phyloP scores from a whole-genome alignment of 108 stramenopile genomes.

The Nitzschia putrida region DNA sequence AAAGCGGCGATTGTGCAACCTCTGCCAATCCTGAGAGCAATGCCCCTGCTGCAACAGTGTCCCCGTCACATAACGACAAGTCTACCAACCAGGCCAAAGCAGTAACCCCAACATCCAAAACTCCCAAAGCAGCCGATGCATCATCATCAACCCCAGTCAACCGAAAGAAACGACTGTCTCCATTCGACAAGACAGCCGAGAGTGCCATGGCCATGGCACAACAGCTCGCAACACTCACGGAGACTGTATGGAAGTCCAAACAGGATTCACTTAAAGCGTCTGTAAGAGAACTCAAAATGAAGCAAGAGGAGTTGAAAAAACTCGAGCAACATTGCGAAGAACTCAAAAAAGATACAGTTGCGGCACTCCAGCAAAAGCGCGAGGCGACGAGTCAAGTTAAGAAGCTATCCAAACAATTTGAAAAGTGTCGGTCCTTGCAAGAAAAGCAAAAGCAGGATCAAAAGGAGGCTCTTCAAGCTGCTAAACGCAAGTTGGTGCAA shows the following conservation, averaged over 20 bases:
- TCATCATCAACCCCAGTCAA: neutral
- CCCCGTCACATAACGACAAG: neutral
- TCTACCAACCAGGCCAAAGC: constrained; percentile 1
- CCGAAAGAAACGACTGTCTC: neutral
- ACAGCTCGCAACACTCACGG: neutral
- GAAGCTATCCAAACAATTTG: constrained; percentile 8
- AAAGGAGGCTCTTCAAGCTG: constrained; percentile 2
- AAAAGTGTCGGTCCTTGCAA: neutral
- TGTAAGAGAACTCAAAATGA: constrained; percentile 2
- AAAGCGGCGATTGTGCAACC: no score
- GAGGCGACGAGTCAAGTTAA: neutral
- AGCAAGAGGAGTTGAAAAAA: constrained; percentile 1
- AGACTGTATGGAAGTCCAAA: constrained; percentile 3
- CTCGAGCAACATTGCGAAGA: neutral
- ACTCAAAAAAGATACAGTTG: neutral
- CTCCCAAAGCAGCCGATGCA: neutral
- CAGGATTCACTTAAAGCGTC: constrained; percentile 1
- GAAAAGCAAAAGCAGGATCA: constrained; percentile 5
- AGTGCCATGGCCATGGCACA: neutral
- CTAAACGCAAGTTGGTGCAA: neutral
- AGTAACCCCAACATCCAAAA: neutral
- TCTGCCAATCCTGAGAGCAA: neutral
- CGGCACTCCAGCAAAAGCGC: constrained; percentile 1
- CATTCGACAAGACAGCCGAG: neutral
- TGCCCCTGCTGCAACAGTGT: neutral